Evolutionary conservation across 108 stramenopile genomes (phyloP), one percentile per base, ranked within the genome.

Genomic region (Tribonema minus): DNA sequence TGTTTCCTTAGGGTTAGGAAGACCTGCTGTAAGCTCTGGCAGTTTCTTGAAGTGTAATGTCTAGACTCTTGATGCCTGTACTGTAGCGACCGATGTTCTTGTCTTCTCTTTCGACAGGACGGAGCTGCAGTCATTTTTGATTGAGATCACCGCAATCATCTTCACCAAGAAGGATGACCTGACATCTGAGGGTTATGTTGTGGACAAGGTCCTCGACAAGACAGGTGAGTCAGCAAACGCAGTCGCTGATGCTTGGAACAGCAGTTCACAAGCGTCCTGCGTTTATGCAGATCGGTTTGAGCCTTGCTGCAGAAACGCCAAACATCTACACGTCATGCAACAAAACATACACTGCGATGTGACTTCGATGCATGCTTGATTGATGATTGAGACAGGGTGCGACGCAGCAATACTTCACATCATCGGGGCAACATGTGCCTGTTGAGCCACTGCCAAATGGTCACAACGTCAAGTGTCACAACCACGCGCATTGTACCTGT

Each of bases 81-180:
- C n/a, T n/a, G n/a, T n/a, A n/a, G n/a, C n/a, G n/a, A n/a, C n/a
- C n/a, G n/a, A n/a, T n/a, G n/a, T n/a, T n/a, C n/a, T n/a, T n/a
- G n/a, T n/a, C n/a, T n/a, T n/a, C n/a, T n/a, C n/a, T n/a, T n/a
- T n/a, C n/a, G n/a, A 54, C 46, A 54, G 46, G 15, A 54, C 46
- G 9, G 46, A 54, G 46, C 84, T 96, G 41, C 88, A 94, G 77
- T 91, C 90, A 69, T 99, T 93, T 62, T 78, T 99, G 67, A 95
- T 99, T 79, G 96, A 99, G 85, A 99, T 99, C 86, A 99, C 98
- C 7, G 86, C 90, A 66, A 87, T 88, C 69, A 93, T 97, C 80
- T 85, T 99, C 37, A 78, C 70, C 3, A 93, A 93, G 87, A 90
- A 92, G 84, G 93, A 94, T 71, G 90, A 90, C 61, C 88, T 92